Conservation (phyloP, 164 flowering plant genomes). For the Magnolia officinalis region DNA sequence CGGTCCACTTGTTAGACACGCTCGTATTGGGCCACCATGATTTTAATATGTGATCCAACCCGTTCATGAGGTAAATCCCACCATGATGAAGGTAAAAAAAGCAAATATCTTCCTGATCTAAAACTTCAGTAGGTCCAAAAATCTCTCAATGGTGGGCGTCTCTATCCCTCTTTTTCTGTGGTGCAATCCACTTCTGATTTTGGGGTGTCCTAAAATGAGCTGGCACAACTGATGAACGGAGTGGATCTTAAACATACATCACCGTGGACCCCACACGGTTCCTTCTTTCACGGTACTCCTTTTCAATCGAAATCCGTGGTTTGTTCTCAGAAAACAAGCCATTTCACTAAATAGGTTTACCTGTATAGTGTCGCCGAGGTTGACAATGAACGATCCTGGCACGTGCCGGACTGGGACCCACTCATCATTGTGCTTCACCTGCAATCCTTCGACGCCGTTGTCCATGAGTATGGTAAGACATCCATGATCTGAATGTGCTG, state of each 20-base stretch:
- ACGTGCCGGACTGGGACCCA: slow-evolving; percentile 16
- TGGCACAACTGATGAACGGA: neutral
- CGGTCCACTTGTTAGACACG: neutral
- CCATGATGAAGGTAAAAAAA: too few relatives aligned
- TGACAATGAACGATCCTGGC: slow-evolving; percentile 23
- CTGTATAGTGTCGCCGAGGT: slow-evolving; percentile 27
- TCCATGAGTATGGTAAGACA: slow-evolving; percentile 23
- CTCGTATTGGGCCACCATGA: neutral
- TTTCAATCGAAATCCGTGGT: neutral
- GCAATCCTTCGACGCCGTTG: slow-evolving; percentile 26
- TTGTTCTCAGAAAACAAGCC: too few relatives aligned
- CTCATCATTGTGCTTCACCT: slow-evolving; percentile 13
- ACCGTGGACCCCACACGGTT: neutral
- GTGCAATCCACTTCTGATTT: too few relatives aligned
- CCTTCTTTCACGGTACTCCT: neutral
- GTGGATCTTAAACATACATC: neutral
- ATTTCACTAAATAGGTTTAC: too few relatives aligned
- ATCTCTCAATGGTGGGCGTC: too few relatives aligned
- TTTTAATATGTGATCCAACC: too few relatives aligned
- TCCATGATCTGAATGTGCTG: slow-evolving; percentile 33
- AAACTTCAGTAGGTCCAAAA: too few relatives aligned
- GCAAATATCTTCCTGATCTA: too few relatives aligned
- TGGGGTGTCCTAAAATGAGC: too few relatives aligned
- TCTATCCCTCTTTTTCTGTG: too few relatives aligned
- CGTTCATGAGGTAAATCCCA: too few relatives aligned